Evolutionary conservation across 306 rosid species (phyloP).

Genomic region (Cajanus cajan): DNA sequence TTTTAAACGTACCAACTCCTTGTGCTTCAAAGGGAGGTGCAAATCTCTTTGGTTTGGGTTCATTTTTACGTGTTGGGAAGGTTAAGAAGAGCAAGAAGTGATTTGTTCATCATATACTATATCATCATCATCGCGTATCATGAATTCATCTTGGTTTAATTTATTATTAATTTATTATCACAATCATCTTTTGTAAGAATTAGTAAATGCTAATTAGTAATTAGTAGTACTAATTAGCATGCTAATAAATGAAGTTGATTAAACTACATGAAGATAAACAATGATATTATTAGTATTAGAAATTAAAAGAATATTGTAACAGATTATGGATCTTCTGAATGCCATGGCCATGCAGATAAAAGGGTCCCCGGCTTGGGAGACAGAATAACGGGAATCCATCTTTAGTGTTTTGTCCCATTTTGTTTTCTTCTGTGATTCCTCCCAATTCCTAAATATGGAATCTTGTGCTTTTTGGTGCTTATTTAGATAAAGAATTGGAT

Average conservation of each 20-base stretch:
- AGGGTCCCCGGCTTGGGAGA: conserved; percentile 39
- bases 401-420: conserved; percentile 36
- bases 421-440: conserved; percentile 20
- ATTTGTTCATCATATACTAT: conserved; percentile 21
- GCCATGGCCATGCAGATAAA: conserved; percentile 27
- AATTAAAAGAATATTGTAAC: not conserved
- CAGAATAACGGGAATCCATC: conserved; percentile 33
- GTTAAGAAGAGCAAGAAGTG: conserved; percentile 63
- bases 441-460: conserved; percentile 5
- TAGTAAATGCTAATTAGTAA: not conserved
- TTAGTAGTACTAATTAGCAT: not conserved
- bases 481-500: conserved; percentile 25
- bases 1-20: conserved; percentile 79
- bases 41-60: conserved; percentile 72
- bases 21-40: conserved; percentile 67
- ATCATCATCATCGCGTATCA: not conserved
- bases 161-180: not conserved
- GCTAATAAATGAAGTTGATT: conserved; percentile 1
- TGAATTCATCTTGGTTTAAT: conserved; percentile 29
- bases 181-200: conserved; percentile 6
- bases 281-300: not conserved
- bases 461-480: conserved; percentile 29
- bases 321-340: not conserved
- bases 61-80: conserved; percentile 60
- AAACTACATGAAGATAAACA: not conserved